Base-by-base conservation (phyloP, 169 alveolate genomes). In the Eimeria tenella region DNA sequence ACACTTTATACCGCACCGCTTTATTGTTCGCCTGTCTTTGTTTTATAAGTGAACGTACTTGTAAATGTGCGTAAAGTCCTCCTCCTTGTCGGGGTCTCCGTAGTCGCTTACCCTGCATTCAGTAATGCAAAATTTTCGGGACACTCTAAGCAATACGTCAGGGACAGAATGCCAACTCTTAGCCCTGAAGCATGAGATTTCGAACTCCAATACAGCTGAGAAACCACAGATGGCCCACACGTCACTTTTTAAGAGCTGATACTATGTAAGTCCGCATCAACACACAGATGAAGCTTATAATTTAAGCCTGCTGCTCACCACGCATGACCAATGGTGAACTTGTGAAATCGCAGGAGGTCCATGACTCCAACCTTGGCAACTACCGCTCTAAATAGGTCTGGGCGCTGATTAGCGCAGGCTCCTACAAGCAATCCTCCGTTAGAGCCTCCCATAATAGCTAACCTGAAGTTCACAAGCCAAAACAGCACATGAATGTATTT, bases 331-430 rank as follows among this genome's bases (percentile, higher is more conserved):
- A 90, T 90, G 58, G 90, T 75, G 84, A 90, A 90, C 19, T 90
- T 90, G 94, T 90, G 74, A 63, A 75, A 90, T 11, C 94, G 89
- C 68, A 90, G 58, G 25, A 90, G 86, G 62, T 90, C 94, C 83
- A 90, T 62, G 74, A 90, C 94, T 31, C 94, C 94, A 5, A 90
- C 94, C n/a, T 73, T 60, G 23, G 88, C 83, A 7, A 90, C 42
- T 25, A 58, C 89, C 19, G 90, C 89, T 23, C 70, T 63, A 17
- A 74, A 90, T 68, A 90, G 83, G 50, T 90, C 94, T 13, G 94
- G 94, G 50, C 94, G 94, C 68, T 90, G 94, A 71, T 74, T 90
- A 31, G 79, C 79, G 90, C 94, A 90, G 52, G 94, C 94, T 50
- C 68, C 94, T 56, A 90, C 94, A 56, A 90, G 81, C 21, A 90